Evolutionary conservation across 2,329 filamentous ascomycete genomes (phyloP).

Genomic region (Sporothrix euskadiensis): DNA sequence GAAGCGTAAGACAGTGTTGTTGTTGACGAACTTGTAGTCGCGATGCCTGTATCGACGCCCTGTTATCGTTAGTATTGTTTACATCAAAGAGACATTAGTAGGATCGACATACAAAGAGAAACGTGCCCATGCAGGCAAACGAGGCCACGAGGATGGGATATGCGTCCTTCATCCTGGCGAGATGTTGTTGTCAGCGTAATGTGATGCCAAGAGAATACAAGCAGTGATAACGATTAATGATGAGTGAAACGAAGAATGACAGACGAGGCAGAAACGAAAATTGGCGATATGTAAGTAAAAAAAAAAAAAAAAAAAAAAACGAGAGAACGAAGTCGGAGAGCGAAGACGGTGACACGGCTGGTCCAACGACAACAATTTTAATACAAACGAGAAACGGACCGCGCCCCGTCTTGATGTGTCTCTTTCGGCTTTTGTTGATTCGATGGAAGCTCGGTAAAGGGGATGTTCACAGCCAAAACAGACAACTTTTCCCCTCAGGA

Average conservation of each 20-base stretch:
- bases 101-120: slow-evolving; percentile 52
- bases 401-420: background rate
- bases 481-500: background rate
- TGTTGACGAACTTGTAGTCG: slow-evolving; percentile 36
- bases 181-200: background rate
- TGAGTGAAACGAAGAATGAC: background rate
- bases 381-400: slow-evolving; percentile 4
- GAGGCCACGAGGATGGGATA: slow-evolving; percentile 46
- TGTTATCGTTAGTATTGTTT: background rate
- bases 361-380: background rate
- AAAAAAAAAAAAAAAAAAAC: background rate
- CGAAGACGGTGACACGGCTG: background rate
- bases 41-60: slow-evolving; percentile 23
- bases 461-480: background rate
- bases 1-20: too few relatives aligned
- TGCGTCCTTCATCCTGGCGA: background rate
- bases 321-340: background rate
- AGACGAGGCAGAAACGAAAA: background rate
- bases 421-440: background rate
- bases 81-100: too few relatives aligned
- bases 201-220: background rate
- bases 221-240: background rate
- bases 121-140: slow-evolving; percentile 60
- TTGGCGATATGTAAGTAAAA: too few relatives aligned
- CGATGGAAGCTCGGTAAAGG: background rate